Evolutionary conservation across 768 basidiomycete species (phyloP).

Genomic region (Suillus lakei): DNA sequence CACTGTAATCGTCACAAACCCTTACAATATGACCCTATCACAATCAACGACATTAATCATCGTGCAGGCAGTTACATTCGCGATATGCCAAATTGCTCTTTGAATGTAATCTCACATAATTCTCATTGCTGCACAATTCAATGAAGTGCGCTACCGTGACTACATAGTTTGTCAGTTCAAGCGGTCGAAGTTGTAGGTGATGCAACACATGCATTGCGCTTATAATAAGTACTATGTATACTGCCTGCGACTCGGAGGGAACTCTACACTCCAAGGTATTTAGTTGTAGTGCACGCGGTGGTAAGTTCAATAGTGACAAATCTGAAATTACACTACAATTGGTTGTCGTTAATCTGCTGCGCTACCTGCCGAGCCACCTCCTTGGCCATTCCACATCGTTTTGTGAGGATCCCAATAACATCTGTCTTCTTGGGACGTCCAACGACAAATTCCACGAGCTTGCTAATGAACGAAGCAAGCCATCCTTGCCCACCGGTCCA

Average conservation of each 20-base stretch:
- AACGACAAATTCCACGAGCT: slow-evolving; percentile 21
- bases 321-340: not conserved
- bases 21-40: too few relatives aligned
- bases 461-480: slow-evolving; percentile 20
- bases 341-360: not conserved
- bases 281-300: too few relatives aligned
- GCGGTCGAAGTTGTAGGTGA: not conserved
- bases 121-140: not conserved
- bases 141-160: not conserved
- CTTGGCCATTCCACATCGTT: slow-evolving; percentile 29
- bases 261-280: not conserved
- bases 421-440: slow-evolving; percentile 23
- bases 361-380: not conserved
- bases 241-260: not conserved
- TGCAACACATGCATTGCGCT: too few relatives aligned
- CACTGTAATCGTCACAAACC: too few relatives aligned
- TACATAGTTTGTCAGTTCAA: not conserved
- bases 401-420: slow-evolving; percentile 23
- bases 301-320: not conserved
- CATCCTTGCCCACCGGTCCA: slow-evolving; percentile 21
- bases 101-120: too few relatives aligned
- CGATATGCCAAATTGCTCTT: too few relatives aligned
- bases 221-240: too few relatives aligned
- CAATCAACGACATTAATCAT: too few relatives aligned
- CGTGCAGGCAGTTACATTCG: too few relatives aligned